Evolutionary conservation across 768 basidiomycete genomes (phyloP).

Genomic region (Pleurotus cornucopiae): DNA sequence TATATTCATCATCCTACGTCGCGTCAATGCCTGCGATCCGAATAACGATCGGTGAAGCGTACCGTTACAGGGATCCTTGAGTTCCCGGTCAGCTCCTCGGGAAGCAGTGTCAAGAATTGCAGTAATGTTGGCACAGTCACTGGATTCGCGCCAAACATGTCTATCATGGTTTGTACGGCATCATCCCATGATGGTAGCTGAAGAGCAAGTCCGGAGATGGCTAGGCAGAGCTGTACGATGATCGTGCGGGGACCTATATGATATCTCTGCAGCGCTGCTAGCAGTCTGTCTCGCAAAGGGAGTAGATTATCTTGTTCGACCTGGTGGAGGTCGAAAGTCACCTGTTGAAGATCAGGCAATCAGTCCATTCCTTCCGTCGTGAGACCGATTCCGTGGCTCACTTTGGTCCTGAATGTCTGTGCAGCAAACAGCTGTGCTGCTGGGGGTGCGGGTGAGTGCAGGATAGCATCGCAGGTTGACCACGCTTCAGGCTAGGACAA

Average conservation of each 20-base stretch:
- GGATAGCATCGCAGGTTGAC: slow-evolving; percentile 89
- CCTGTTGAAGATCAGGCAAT: slow-evolving; percentile 48
- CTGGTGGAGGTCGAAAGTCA: slow-evolving; percentile 92
- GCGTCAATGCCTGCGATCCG: neutral
- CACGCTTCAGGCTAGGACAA: slow-evolving; percentile 91
- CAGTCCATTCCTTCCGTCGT: slow-evolving; percentile 10
- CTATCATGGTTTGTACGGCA: slow-evolving; percentile 77
- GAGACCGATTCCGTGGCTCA: slow-evolving; percentile 29
- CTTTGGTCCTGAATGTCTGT: slow-evolving; percentile 95
- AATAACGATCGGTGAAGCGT: slow-evolving; percentile 25
- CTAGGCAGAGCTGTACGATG: slow-evolving; percentile 85
- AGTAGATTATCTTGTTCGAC: slow-evolving; percentile 69
- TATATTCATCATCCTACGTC: slow-evolving; percentile 71
- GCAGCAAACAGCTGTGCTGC: slow-evolving; percentile 92
- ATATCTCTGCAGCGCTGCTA: slow-evolving; percentile 71
- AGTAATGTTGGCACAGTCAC: slow-evolving; percentile 78
- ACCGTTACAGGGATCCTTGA: slow-evolving; percentile 86
- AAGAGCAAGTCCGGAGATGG: slow-evolving; percentile 85
- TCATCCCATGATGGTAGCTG: slow-evolving; percentile 86
- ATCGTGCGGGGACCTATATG: slow-evolving; percentile 77
- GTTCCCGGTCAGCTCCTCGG: slow-evolving; percentile 85
- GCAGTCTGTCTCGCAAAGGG: slow-evolving; percentile 82
- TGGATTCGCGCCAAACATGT: slow-evolving; percentile 81
- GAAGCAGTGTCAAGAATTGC: slow-evolving; percentile 86
- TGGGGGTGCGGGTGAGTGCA: slow-evolving; percentile 69